phyloP scores from a whole-genome alignment of 2,329 filamentous ascomycete genomes.

The Fusarium veterinarium region DNA sequence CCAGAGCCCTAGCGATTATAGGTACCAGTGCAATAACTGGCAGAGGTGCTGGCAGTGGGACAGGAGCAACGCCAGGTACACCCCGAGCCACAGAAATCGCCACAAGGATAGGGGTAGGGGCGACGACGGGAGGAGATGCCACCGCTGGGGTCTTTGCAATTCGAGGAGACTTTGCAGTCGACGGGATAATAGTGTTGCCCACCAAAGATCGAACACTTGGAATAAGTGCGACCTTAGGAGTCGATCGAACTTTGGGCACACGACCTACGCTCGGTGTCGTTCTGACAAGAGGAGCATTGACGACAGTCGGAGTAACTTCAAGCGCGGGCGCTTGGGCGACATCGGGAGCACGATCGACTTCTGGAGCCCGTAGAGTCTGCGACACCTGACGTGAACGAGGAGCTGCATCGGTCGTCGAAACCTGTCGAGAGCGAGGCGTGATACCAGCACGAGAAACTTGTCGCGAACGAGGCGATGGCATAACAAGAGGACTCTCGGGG shows the following conservation, averaged over 20 bases:
- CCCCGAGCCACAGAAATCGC: neutral
- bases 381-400: slow-evolving; percentile 34
- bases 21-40: slow-evolving; percentile 26
- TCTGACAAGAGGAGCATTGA: slow-evolving; percentile 6
- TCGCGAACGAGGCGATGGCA: slow-evolving; percentile 26
- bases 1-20: slow-evolving; percentile 15
- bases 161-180: neutral
- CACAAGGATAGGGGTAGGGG: neutral
- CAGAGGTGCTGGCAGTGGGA: slow-evolving; percentile 19
- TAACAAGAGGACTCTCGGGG: slow-evolving; percentile 27
- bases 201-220: slow-evolving; percentile 1
- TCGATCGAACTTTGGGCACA: slow-evolving; percentile 9
- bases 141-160: neutral
- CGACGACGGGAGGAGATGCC: neutral
- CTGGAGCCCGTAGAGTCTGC: slow-evolving; percentile 16
- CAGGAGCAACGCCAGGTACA: slow-evolving; percentile 8
- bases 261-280: neutral
- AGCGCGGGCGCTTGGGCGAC: neutral
- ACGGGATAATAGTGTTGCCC: neutral
- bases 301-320: neutral
- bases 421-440: slow-evolving; percentile 21
- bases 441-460: slow-evolving; percentile 22
- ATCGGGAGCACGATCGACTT: neutral
- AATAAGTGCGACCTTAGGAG: neutral
- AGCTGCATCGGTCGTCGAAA: slow-evolving; percentile 2